phyloP scores from a whole-genome alignment of 1,284 basidiomycete genomes.

The Melampsora americana region DNA sequence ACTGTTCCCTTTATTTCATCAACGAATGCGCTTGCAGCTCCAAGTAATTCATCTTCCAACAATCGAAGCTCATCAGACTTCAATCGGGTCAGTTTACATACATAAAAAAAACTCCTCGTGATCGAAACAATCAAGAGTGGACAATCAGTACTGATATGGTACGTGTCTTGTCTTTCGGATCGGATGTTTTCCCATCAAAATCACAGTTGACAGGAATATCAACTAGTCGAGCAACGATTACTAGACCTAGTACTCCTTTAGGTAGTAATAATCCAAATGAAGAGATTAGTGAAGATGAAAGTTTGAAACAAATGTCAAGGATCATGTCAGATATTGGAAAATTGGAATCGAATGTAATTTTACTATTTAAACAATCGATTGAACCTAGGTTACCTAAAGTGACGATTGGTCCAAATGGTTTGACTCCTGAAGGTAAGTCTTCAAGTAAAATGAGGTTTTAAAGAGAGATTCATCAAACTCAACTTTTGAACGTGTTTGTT shows the following conservation, averaged over 20 bases:
- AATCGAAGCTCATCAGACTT: constrained; percentile 14
- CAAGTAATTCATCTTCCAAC: background rate
- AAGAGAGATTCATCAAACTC: too few species aligned
- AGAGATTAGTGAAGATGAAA: constrained; percentile 32
- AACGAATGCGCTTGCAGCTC: background rate
- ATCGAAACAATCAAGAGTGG: too few species aligned
- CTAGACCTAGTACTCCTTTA: constrained; percentile 18
- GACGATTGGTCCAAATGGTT: constrained; percentile 17
- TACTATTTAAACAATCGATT: constrained; percentile 14
- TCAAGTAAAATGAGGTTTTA: too few species aligned
- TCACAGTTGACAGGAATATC: constrained; percentile 20
- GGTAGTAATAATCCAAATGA: constrained; percentile 1
- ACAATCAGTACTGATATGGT: too few species aligned
- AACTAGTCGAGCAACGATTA: constrained; percentile 5
- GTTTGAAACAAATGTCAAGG: constrained; percentile 11
- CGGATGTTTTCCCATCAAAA: too few species aligned
- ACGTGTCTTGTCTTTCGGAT: too few species aligned
- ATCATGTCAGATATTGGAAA: constrained; percentile 21
- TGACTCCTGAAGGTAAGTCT: constrained; percentile 19
- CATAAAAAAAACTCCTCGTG: too few species aligned
- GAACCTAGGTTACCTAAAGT: constrained; percentile 18
- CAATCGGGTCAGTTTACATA: constrained; percentile 39
- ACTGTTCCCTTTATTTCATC: background rate
- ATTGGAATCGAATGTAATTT: constrained; percentile 3
- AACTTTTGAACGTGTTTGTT: too few species aligned